Evolutionary conservation across 768 basidiomycete species (phyloP).

Genomic region (Lactarius sanguifluus): DNA sequence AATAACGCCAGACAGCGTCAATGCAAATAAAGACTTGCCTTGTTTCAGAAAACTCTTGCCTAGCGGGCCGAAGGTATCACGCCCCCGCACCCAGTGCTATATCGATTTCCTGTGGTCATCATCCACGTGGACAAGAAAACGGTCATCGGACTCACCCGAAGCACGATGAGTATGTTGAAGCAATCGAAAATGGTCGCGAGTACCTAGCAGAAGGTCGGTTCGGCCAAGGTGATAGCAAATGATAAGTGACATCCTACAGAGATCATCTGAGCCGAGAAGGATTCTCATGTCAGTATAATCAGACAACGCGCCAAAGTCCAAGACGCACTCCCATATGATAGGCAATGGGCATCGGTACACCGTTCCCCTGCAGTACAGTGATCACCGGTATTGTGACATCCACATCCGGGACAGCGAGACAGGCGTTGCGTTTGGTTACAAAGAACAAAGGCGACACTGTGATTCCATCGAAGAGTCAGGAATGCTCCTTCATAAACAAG

Average conservation of each 20-base stretch:
- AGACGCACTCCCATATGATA: slow-evolving; percentile 24
- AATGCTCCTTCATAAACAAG: background rate
- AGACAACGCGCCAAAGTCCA: background rate
- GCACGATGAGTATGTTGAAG: slow-evolving; percentile 18
- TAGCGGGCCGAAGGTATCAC: slow-evolving; percentile 18
- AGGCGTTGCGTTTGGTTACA: background rate
- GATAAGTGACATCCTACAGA: slow-evolving; percentile 2
- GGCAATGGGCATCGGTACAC: background rate
- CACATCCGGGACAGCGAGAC: slow-evolving; percentile 7
- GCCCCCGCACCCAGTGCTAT: slow-evolving; percentile 23
- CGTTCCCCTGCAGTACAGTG: background rate
- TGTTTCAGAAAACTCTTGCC: slow-evolving; percentile 27
- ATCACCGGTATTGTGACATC: background rate
- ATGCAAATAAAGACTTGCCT: slow-evolving; percentile 17
- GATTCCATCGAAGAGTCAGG: slow-evolving; percentile 6
- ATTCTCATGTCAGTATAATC: background rate
- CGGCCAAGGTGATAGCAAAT: background rate
- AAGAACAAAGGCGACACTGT: slow-evolving; percentile 5
- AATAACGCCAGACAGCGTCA: background rate
- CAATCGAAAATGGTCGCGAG: slow-evolving; percentile 17
- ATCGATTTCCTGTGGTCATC: background rate
- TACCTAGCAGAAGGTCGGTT: slow-evolving; percentile 1
- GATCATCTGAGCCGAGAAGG: slow-evolving; percentile 5
- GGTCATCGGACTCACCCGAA: slow-evolving; percentile 4
- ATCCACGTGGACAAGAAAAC: background rate